phyloP scores from a whole-genome alignment of 2,329 filamentous ascomycete species.

The Botrytis hyacinthi region DNA sequence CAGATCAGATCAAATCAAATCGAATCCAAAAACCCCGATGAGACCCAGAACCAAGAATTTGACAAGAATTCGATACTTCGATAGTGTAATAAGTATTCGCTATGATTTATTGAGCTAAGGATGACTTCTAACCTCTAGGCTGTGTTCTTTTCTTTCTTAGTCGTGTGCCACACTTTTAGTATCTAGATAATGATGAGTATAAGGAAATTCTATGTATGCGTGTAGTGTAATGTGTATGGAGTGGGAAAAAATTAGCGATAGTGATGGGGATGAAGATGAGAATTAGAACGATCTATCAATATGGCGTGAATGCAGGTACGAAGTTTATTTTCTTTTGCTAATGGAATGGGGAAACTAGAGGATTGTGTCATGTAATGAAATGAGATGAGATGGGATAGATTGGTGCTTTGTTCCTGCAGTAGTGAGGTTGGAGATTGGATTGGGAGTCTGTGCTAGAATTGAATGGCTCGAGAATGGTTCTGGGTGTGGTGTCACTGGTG shows the following conservation, averaged over 20 bases:
- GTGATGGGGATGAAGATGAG: not conserved
- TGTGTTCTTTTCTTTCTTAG: too few species aligned
- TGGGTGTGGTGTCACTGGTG: not conserved
- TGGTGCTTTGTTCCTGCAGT: not conserved
- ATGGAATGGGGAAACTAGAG: not conserved
- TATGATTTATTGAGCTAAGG: too few species aligned
- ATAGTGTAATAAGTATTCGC: too few species aligned
- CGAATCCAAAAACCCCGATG: too few species aligned
- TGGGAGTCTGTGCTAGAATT: not conserved
- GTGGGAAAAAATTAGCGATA: not conserved
- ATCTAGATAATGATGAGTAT: too few species aligned
- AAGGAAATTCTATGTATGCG: too few species aligned
- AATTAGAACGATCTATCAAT: not conserved
- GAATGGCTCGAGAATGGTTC: not conserved
- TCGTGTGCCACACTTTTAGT: too few species aligned
- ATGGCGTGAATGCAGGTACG: not conserved
- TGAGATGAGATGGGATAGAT: not conserved
- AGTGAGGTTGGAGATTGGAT: not conserved
- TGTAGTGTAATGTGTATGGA: not conserved
- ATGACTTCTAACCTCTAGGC: too few species aligned
- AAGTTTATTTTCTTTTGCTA: not conserved
- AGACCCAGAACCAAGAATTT: too few species aligned
- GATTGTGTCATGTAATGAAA: not conserved
- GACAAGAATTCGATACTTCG: too few species aligned
- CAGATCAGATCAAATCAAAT: too few species aligned